These are phyloP conservation scores for Coleophoma cylindrospora DNA, from an alignment of 2,329 filamentous ascomycete genomes.

Conservation along the genomic window DNA sequence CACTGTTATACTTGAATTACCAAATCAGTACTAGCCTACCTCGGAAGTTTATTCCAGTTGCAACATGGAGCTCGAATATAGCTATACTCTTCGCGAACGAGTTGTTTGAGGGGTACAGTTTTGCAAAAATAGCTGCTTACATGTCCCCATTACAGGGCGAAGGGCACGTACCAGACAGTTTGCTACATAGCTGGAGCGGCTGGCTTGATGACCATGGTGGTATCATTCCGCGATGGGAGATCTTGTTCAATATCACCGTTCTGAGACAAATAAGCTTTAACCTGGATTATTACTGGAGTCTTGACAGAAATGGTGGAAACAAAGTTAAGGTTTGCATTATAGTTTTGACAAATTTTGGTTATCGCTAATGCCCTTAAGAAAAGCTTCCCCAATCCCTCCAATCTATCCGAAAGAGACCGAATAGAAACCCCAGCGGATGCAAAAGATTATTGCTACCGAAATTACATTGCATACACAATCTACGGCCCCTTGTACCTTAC, in stretches of 20 bases:
- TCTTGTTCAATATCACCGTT: slow-evolving; percentile 94
- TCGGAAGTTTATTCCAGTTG: slow-evolving; percentile 62
- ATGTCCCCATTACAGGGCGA: slow-evolving; percentile 29
- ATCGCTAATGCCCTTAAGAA: slow-evolving; percentile 75
- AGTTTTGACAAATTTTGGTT: background rate
- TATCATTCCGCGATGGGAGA: slow-evolving; percentile 83
- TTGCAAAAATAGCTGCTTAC: slow-evolving; percentile 54
- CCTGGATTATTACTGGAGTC: slow-evolving; percentile 92
- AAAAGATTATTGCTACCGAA: slow-evolving; percentile 71
- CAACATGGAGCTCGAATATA: slow-evolving; percentile 89
- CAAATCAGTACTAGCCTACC: slow-evolving; percentile 70
- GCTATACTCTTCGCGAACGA: slow-evolving; percentile 86
- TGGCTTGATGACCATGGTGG: slow-evolving; percentile 78
- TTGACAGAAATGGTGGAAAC: slow-evolving; percentile 56
- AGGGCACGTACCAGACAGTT: background rate
- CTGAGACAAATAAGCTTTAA: slow-evolving; percentile 94
- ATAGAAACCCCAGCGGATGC: slow-evolving; percentile 69
- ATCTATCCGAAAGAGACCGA: slow-evolving; percentile 84
- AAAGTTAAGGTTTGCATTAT: slow-evolving; percentile 66
- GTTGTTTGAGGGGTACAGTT: slow-evolving; percentile 70
- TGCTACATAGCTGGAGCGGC: slow-evolving; percentile 46
- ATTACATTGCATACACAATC: slow-evolving; percentile 83
- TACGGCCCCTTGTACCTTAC: slow-evolving; percentile 92
- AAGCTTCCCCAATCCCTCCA: slow-evolving; percentile 86
- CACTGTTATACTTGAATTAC: slow-evolving; percentile 80